Evolutionary conservation across 345 rosid genomes (phyloP).

Genomic region (Cochlearia excelsa): DNA sequence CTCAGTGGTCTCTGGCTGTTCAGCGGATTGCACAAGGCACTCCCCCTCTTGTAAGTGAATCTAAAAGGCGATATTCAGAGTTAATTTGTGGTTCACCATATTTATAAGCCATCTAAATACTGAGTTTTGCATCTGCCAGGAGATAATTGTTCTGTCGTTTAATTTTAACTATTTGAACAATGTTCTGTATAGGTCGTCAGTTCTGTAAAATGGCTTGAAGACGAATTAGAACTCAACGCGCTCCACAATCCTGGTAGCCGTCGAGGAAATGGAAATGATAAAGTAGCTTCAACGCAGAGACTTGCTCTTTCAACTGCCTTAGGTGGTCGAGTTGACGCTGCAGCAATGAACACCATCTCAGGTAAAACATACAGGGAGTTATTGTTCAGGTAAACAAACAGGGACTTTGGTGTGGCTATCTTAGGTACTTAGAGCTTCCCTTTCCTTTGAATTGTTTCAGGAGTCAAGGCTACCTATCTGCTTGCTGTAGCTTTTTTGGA

Average conservation of each 20-base stretch:
- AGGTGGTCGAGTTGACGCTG: constrained; percentile 87
- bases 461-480: constrained; percentile 98
- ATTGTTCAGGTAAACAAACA: neutral
- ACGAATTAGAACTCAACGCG: constrained; percentile 95
- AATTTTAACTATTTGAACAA: constrained; percentile 10
- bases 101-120: constrained; percentile 7
- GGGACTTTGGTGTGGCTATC: constrained; percentile 17
- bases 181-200: constrained; percentile 72
- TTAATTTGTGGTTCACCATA: constrained; percentile 20
- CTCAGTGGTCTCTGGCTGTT: constrained; percentile 79
- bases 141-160: constrained; percentile 14
- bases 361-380: constrained; percentile 43
- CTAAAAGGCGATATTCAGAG: constrained; percentile 21
- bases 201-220: constrained; percentile 99
- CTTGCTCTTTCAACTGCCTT: constrained; percentile 90
- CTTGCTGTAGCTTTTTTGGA: constrained; percentile 98
- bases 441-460: constrained; percentile 46
- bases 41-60: constrained; percentile 93
- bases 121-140: constrained; percentile 7
- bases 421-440: constrained; percentile 15
- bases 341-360: constrained; percentile 90
- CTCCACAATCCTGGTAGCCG: constrained; percentile 95
- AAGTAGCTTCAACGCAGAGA: constrained; percentile 83
- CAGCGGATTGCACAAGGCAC: constrained; percentile 95
- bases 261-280: constrained; percentile 88